Conservation (phyloP, 2,329 filamentous ascomycete genomes). For the Davidsoniella eucalypti region DNA sequence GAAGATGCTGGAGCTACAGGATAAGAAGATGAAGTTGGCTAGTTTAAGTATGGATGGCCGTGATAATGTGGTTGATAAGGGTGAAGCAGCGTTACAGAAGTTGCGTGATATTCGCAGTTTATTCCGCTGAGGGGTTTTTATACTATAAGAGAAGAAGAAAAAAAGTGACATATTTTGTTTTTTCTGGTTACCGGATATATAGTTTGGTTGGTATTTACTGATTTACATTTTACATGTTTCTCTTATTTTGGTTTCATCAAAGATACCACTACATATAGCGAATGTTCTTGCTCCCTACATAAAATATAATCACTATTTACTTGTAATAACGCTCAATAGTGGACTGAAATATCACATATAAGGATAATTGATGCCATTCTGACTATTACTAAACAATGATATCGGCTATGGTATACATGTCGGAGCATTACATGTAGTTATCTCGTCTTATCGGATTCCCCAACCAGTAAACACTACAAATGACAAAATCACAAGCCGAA, state of each 20-base stretch:
- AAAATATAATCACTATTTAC: no score
- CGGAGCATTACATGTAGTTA: no score
- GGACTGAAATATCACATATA: no score
- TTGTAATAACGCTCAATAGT: no score
- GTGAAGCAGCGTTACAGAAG: slow-evolving; percentile 42
- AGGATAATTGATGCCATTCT: no score
- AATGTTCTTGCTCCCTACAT: no score
- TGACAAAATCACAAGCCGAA: no score
- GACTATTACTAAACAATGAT: no score
- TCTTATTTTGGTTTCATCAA: not conserved
- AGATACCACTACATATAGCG: no score
- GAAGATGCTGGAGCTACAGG: slow-evolving; percentile 76
- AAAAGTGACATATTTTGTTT: slow-evolving; percentile 17
- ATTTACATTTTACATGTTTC: slow-evolving; percentile 8
- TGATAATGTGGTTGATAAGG: slow-evolving; percentile 35
- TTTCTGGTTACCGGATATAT: slow-evolving; percentile 15
- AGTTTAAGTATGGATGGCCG: slow-evolving; percentile 65
- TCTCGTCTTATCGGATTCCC: no score
- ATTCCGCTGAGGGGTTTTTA: slow-evolving; percentile 28
- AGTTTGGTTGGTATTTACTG: not conserved
- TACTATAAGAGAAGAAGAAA: not conserved
- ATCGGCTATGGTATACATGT: no score
- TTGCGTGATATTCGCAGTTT: slow-evolving; percentile 41
- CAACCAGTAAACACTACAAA: no score
- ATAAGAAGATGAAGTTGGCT: slow-evolving; percentile 83